These are phyloP conservation scores for Leccinum uliginosum DNA, from an alignment of 768 basidiomycete genomes.

Conservation along the genomic window DNA sequence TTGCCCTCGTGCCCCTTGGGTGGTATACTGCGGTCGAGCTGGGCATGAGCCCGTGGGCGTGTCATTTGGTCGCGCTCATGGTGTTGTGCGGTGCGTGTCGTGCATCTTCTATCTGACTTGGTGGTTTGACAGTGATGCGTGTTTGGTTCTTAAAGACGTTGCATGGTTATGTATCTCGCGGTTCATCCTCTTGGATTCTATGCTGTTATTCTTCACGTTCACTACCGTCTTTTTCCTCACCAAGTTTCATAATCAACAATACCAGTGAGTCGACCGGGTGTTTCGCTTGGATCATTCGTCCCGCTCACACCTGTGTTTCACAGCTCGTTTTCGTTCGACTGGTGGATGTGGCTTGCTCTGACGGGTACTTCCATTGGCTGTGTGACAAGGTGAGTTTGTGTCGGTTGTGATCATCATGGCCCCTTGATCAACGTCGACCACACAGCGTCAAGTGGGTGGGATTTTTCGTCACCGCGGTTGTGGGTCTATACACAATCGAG, in stretches of 20 bases:
- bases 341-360: constrained; percentile 95
- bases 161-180: constrained; percentile 96
- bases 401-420: background rate
- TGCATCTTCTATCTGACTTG: constrained; percentile 21
- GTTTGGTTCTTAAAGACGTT: constrained; percentile 56
- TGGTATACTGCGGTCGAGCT: constrained; percentile 97
- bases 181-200: constrained; percentile 96
- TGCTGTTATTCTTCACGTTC: constrained; percentile 99
- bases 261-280: constrained; percentile 54
- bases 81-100: constrained; percentile 68
- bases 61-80: constrained; percentile 92
- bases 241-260: constrained; percentile 97
- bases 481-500: constrained; percentile 94
- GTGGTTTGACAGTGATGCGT: background rate
- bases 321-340: constrained; percentile 91
- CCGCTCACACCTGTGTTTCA: background rate
- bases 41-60: constrained; percentile 84
- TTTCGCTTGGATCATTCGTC: background rate
- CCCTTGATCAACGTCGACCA: background rate
- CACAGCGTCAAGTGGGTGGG: constrained; percentile 93
- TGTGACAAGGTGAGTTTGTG: constrained; percentile 68
- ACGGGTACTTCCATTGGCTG: constrained; percentile 95
- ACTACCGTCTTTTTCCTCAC: constrained; percentile 91
- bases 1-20: constrained; percentile 90
- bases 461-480: constrained; percentile 89